These are phyloP conservation scores for Quercus alba DNA, from an alignment of 306 rosid genomes.

Conservation along the genomic window DNA sequence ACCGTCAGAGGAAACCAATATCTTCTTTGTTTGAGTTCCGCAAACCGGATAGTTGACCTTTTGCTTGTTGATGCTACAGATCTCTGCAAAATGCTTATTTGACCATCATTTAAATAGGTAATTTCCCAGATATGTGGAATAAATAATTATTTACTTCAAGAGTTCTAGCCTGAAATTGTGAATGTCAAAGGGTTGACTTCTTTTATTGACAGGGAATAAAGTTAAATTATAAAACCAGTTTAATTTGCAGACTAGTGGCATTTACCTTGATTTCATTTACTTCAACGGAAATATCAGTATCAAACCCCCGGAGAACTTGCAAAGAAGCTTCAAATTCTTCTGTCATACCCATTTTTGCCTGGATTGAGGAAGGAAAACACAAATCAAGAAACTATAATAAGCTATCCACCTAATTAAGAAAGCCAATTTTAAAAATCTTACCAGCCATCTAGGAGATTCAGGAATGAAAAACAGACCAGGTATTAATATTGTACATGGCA, in stretches of 20 bases:
- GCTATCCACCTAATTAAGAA: conserved; percentile 7
- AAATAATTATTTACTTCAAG: conserved; percentile 1
- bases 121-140: conserved; percentile 8
- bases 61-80: conserved; percentile 65
- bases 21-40: conserved; percentile 75
- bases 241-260: not conserved
- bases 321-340: conserved; percentile 88
- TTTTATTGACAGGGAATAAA: not conserved
- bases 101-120: not conserved
- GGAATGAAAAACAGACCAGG: conserved; percentile 96
- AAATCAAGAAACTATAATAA: conserved; percentile 15
- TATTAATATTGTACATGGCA: conserved; percentile 85
- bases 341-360: conserved; percentile 98
- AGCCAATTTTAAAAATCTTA: conserved; percentile 32
- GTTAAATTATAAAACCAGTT: not conserved
- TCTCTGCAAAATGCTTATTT: conserved; percentile 46
- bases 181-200: not conserved
- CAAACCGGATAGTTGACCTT: conserved; percentile 69
- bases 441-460: conserved; percentile 99
- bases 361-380: conserved; percentile 16
- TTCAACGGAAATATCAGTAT: conserved; percentile 79
- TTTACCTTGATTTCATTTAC: conserved; percentile 76
- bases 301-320: conserved; percentile 95
- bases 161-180: not conserved
- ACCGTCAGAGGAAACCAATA: conserved; percentile 94